Evolutionary conservation across 768 basidiomycete species (phyloP), one percentile per base, ranked within the genome.

Genomic region (Leccinum boreale): DNA sequence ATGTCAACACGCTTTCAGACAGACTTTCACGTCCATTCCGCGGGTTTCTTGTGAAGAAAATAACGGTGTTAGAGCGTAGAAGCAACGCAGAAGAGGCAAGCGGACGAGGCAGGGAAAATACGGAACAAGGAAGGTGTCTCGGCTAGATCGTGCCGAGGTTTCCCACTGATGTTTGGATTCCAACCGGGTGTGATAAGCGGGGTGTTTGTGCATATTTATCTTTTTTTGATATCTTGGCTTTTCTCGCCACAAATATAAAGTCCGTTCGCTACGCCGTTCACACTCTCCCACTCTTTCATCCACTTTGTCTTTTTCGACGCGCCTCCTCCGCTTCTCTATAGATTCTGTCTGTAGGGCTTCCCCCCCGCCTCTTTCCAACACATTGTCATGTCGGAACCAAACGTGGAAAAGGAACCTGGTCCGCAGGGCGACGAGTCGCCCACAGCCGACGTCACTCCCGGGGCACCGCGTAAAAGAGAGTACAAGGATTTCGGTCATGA

Each of bases 401-500:
- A 72, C 72, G 75, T 77, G 65, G 82, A 83, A 78, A 87, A 88
- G 80, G 86, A 83, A 78, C 83, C 85, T 42, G 85, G 84, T 62
- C 81, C 84, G 19, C 73, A 77, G 68, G 78, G 79, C 68, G 77
- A 81, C 53, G 78, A 81, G 49, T 74, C 78, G 45, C 75, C 77
- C 14, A 53, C 65, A 9, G 50, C 54, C 21, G 69, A 67, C 29
- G 67, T 55, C 28, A 65, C 60, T 15, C 6, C 58, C 29, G 64
- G 67, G 0, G 69, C 75, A 61, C 77, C 79, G 74, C 86, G 75
- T 71, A 89, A 90, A 78, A 81, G 90, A 77, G 88, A 90, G 78
- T 93, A 93, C 79, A 93, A 89, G 80, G 91, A 92, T 45, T 89
- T 92, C 57, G 83, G 82, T 58, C 86, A 92, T 68, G 89, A 90